These are phyloP conservation scores for Pestalotiopsis sp. DNA, from an alignment of 2,329 filamentous ascomycete species.

Conservation along the genomic window DNA sequence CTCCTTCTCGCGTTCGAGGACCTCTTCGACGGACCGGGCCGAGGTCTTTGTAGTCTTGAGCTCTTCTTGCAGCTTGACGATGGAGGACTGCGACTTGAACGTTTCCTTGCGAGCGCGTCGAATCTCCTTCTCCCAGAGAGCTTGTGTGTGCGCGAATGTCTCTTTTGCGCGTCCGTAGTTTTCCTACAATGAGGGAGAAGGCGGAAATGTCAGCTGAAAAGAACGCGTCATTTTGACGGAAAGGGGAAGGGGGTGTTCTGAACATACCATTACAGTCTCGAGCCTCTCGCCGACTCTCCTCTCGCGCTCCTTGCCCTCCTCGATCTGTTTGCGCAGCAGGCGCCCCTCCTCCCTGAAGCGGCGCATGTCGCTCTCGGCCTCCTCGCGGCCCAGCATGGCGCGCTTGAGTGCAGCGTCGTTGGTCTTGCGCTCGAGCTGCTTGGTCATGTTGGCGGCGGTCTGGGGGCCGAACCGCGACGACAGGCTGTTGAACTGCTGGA, in stretches of 20 bases:
- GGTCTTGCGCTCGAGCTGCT: constrained; percentile 64
- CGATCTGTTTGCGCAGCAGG: constrained; percentile 57
- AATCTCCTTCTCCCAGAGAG: constrained; percentile 75
- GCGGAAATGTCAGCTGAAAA: neutral
- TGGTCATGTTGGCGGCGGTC: constrained; percentile 40
- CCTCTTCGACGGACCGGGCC: constrained; percentile 59
- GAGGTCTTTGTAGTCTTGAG: constrained; percentile 62
- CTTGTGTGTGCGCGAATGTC: constrained; percentile 66
- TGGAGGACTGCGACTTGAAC: constrained; percentile 71
- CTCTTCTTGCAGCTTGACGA: constrained; percentile 75
- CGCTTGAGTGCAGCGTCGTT: constrained; percentile 68
- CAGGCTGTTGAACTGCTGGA: constrained; percentile 34
- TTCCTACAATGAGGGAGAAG: constrained; percentile 52
- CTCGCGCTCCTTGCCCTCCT: constrained; percentile 69
- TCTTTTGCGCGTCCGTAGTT: constrained; percentile 72
- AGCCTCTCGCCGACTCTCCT: constrained; percentile 67
- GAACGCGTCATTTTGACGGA: neutral
- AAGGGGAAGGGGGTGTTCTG: neutral
- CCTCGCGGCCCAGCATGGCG: constrained; percentile 69
- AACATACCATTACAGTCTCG: constrained; percentile 69
- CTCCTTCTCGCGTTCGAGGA: constrained; percentile 65
- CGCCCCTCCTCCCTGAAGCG: constrained; percentile 64
- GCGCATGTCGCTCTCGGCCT: constrained; percentile 70
- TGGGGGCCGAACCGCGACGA: constrained; percentile 21
- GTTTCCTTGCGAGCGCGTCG: constrained; percentile 70